A percentile compares a stretch with the other conserved stretches of the same genome.
phyloP scores from a whole-genome alignment of 257 asterid species.

The Striga asiatica region DNA sequence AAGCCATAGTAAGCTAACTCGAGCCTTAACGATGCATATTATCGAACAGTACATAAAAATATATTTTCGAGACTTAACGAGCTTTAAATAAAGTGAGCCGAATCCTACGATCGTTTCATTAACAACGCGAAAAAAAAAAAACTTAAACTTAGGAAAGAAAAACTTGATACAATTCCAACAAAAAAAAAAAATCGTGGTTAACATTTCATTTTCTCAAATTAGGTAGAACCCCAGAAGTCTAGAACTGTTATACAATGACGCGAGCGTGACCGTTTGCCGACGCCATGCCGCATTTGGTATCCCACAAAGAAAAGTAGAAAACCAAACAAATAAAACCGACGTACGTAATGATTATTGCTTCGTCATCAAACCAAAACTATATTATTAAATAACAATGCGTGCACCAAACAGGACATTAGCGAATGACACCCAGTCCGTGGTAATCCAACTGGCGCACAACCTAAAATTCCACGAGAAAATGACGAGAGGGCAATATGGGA shows the following conservation, averaged over 20 bases:
- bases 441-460: constrained; percentile 23
- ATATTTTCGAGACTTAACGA: too few relatives aligned
- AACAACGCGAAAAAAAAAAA: too few relatives aligned
- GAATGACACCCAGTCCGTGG: constrained; percentile 11
- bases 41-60: too few relatives aligned
- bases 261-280: not conserved
- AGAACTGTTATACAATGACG: constrained; percentile 3
- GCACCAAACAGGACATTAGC: constrained; percentile 18
- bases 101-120: too few relatives aligned
- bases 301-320: not conserved
- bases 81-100: too few relatives aligned
- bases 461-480: not conserved
- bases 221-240: not conserved
- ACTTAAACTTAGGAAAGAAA: too few relatives aligned
- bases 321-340: not conserved
- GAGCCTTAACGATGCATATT: too few relatives aligned
- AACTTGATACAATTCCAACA: too few relatives aligned
- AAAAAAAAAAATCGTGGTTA: constrained; percentile 3
- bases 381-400: constrained; percentile 18
- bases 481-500: constrained; percentile 13
- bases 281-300: constrained; percentile 16
- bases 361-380: constrained; percentile 18
- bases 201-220: constrained; percentile 6
- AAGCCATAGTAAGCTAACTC: too few relatives aligned
- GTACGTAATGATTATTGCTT: constrained; percentile 32